Conservation (phyloP, 1,284 basidiomycete genomes). For the Puccinia brachypodii region DNA sequence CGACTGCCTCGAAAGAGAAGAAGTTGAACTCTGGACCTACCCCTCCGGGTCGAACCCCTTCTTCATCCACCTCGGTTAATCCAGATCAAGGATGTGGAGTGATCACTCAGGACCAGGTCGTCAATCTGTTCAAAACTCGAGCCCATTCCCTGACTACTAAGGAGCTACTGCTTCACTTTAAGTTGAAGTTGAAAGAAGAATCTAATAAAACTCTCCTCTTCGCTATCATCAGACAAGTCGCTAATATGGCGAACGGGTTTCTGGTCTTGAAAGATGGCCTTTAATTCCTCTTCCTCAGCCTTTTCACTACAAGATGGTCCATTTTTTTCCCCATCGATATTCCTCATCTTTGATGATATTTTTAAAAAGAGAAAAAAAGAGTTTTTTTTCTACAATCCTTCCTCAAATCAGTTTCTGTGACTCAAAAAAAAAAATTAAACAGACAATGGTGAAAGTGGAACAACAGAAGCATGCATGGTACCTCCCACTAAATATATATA, state of each 20-base stretch:
- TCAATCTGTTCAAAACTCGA: background rate
- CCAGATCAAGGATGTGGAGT: background rate
- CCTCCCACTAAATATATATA: background rate
- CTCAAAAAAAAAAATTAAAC: background rate
- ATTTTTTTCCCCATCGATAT: background rate
- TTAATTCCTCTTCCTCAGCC: background rate
- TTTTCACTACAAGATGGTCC: background rate
- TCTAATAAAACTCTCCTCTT: constrained; percentile 2
- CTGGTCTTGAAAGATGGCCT: constrained; percentile 21
- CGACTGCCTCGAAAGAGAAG: constrained; percentile 33
- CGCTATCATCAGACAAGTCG: constrained; percentile 1
- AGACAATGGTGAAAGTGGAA: background rate
- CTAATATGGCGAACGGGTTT: background rate
- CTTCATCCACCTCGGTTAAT: background rate
- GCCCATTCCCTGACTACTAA: constrained; percentile 14
- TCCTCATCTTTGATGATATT: background rate
- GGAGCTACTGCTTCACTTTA: constrained; percentile 42
- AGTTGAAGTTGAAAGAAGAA: constrained; percentile 13
- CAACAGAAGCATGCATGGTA: background rate
- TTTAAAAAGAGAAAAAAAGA: background rate
- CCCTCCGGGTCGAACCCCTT: background rate
- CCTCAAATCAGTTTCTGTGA: background rate
- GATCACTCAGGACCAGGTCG: constrained; percentile 31
- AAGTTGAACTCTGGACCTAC: constrained; percentile 21
- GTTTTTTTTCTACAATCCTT: background rate